Evolutionary conservation across 2,329 filamentous ascomycete species (phyloP).

Genomic region (Hypoxylon sp.): DNA sequence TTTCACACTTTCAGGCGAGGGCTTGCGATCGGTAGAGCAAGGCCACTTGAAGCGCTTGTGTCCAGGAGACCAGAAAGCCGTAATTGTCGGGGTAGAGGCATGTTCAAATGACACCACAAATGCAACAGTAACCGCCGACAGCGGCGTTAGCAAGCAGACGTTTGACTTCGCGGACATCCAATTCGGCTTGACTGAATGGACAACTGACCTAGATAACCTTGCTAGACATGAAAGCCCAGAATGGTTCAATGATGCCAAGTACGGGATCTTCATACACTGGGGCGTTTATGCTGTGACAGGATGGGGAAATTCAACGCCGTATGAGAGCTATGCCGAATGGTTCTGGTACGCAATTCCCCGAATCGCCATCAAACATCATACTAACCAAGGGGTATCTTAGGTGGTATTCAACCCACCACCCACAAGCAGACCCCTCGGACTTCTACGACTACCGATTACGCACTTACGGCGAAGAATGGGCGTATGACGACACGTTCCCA

Average conservation of each 20-base stretch:
- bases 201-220: constrained; percentile 56
- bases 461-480: constrained; percentile 65
- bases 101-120: constrained; percentile 45
- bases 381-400: constrained; percentile 26
- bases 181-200: constrained; percentile 58
- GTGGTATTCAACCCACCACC: constrained; percentile 57
- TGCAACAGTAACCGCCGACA: constrained; percentile 46
- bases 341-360: constrained; percentile 63
- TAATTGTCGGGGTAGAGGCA: constrained; percentile 57
- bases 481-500: constrained; percentile 70
- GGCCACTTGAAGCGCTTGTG: constrained; percentile 59
- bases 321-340: constrained; percentile 63
- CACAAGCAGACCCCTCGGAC: constrained; percentile 59
- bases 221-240: constrained; percentile 61
- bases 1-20: constrained; percentile 53
- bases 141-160: constrained; percentile 29
- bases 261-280: constrained; percentile 74
- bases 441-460: constrained; percentile 65
- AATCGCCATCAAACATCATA: not conserved
- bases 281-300: constrained; percentile 69
- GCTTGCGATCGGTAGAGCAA: constrained; percentile 62
- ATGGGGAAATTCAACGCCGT: constrained; percentile 64
- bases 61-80: constrained; percentile 61
- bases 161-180: constrained; percentile 34
- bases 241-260: constrained; percentile 71